Base-by-base conservation (phyloP, 108 stramenopile genomes). In the Fistulifera pelliculosa region DNA sequence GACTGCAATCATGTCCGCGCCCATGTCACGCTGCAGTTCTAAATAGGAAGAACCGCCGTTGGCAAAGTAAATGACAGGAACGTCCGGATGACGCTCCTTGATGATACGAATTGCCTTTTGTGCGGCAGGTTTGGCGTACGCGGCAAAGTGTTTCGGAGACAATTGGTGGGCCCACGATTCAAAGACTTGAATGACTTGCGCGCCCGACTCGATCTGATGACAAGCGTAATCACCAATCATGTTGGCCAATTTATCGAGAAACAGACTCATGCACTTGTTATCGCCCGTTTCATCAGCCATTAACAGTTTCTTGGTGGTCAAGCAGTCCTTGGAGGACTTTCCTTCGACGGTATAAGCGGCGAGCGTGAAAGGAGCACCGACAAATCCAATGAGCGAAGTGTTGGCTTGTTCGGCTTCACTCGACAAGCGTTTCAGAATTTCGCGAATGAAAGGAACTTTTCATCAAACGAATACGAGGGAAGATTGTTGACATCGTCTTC, bases 161-260 rank as follows among this genome's bases (percentile, higher is more conserved):
- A 97, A 49, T 57, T 97, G 96, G 69, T 96, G 96, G 17, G 97
- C 97, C 94, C 94, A 97, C 26, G 80, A 83, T 73, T 99, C 98
- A 71, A 99, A 99, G 6, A 99, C 81, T 73, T 99, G 96, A 59
- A 99, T 82, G 17, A 97, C 94, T 64, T 96, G 90, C 0, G 96
- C 98, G 12, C 98, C 98, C 49, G 84, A 87, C 41, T 96, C 95
- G 25, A 97, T 90, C 75, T 99, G 96, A 69, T 95, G 88, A 48
- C 85, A 83, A 14, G 88, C 95, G 62, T 98, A 96, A 26, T 87
- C 64, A 2, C 94, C 94, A 60, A 95, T 79, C 81, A 88, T 87
- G 7, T 70, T 67, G 23, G 96, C 90, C 41, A 97, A 63, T 54
- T 92, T 94, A 47, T 90, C 82, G 41, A 99, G 54, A 47, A 95